These are phyloP conservation scores for Fraxinus nigra DNA, from an alignment of 305 asterid species.

Conservation along the genomic window DNA sequence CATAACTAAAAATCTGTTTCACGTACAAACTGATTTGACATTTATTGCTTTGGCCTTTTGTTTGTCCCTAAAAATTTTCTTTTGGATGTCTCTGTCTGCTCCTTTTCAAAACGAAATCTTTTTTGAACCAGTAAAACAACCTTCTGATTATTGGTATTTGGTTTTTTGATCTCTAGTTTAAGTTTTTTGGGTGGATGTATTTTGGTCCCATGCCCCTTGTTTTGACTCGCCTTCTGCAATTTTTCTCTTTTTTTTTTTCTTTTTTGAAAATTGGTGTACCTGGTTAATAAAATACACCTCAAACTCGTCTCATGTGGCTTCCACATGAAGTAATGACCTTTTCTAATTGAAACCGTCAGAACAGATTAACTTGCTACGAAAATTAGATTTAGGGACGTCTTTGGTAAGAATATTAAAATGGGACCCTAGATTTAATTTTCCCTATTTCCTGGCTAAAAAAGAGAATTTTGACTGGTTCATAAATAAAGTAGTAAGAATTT, in stretches of 20 bases:
- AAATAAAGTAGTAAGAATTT: neutral
- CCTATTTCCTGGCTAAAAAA: neutral
- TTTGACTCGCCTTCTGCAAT: neutral
- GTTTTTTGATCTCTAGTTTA: neutral
- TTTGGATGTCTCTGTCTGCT: neutral
- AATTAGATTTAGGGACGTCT: neutral
- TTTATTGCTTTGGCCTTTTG: neutral
- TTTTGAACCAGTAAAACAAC: neutral
- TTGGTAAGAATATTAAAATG: neutral
- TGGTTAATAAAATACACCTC: neutral
- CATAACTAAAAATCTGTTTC: neutral
- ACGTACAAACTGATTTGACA: neutral
- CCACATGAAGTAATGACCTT: neutral
- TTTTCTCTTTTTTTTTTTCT: too few species aligned
- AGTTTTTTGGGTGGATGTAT: neutral
- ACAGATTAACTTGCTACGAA: neutral
- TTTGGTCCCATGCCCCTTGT: neutral
- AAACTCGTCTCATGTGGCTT: neutral
- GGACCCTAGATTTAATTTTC: neutral
- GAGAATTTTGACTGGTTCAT: neutral
- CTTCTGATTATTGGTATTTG: neutral
- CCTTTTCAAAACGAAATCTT: neutral
- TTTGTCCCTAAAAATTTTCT: neutral
- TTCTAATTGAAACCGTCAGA: neutral
- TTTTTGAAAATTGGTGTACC: neutral